Percentiles rank a stretch among this genome's conserved stretches.
Conservation (phyloP, 192 early-diverging fungal species). For the Coemansia sp. region DNA sequence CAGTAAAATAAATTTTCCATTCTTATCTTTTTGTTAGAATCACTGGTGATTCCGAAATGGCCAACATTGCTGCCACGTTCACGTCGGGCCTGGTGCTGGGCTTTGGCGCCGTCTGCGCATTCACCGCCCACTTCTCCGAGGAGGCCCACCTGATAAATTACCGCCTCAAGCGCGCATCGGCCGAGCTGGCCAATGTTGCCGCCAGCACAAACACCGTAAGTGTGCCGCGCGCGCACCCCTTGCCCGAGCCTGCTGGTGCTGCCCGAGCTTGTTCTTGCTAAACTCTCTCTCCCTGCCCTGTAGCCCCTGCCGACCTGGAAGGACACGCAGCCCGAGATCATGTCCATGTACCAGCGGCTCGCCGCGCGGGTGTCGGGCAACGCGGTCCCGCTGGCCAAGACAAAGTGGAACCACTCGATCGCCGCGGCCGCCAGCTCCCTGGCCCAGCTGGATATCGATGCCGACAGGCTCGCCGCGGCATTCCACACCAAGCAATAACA, state of each 20-base stretch:
- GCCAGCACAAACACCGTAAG: constrained; percentile 17
- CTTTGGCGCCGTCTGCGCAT: constrained; percentile 36
- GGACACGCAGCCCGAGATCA: constrained; percentile 14
- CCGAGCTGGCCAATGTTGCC: constrained; percentile 15
- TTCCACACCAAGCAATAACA: too few species aligned
- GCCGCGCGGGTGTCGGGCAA: constrained; percentile 24
- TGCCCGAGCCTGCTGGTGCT: background rate
- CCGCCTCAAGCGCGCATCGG: constrained; percentile 27
- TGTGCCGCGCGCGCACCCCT: too few species aligned
- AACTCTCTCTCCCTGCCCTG: background rate
- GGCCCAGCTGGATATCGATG: constrained; percentile 12
- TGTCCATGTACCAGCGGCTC: constrained; percentile 24
- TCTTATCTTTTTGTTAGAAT: background rate
- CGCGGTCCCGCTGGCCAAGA: constrained; percentile 40
- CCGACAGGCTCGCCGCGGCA: constrained; percentile 11
- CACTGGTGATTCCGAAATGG: constrained; percentile 12
- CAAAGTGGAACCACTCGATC: constrained; percentile 33
- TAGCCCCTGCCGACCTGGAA: constrained; percentile 19
- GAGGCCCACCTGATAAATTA: constrained; percentile 27
- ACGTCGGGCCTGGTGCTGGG: constrained; percentile 45
- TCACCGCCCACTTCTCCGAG: constrained; percentile 31
- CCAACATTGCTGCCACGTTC: constrained; percentile 40
- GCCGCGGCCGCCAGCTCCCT: constrained; percentile 6
- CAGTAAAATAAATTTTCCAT: background rate
- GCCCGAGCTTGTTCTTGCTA: background rate